Evolutionary conservation across 2,329 filamentous ascomycete species (phyloP).

Genomic region (Apiospora saccharicola): DNA sequence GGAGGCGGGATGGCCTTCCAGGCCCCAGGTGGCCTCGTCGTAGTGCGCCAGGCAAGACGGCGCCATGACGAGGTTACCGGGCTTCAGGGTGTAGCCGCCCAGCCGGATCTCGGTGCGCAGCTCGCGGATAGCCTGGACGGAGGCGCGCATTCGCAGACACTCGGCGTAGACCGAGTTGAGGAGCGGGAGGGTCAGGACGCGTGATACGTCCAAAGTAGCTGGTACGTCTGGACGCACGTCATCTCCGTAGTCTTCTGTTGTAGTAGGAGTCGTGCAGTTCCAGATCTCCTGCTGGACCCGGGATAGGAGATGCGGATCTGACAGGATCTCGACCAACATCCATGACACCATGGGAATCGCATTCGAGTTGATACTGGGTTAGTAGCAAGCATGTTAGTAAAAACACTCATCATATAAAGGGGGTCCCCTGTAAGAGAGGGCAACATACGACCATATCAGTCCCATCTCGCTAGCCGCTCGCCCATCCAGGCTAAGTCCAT

Average conservation of each 20-base stretch:
- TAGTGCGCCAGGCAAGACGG: conserved; percentile 1
- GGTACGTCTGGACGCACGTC: too few relatives aligned
- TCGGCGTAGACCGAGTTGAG: conserved; percentile 10
- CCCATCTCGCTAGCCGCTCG: background rate
- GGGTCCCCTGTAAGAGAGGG: too few relatives aligned
- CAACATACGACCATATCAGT: conserved; percentile 8
- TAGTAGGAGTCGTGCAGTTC: background rate
- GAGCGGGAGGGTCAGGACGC: background rate
- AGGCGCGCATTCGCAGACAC: background rate
- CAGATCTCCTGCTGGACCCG: conserved; percentile 1
- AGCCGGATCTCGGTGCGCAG: conserved; percentile 6
- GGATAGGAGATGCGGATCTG: background rate
- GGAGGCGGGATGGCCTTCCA: background rate
- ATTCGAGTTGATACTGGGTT: background rate
- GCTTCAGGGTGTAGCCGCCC: conserved; percentile 1
- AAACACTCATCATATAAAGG: too few relatives aligned
- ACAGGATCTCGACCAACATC: conserved; percentile 3
- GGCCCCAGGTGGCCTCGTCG: background rate
- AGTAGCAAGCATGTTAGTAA: too few relatives aligned
- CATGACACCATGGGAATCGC: conserved; percentile 4
- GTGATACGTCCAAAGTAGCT: background rate
- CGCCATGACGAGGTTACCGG: background rate
- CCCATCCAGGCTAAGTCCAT: background rate
- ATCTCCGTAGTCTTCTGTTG: background rate
- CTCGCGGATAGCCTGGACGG: conserved; percentile 1